Percentiles rank a stretch among this genome's conserved stretches.
These are phyloP conservation scores for Solanum corneliomulleri DNA, from an alignment of 257 asterid genomes.

Conservation along the genomic window DNA sequence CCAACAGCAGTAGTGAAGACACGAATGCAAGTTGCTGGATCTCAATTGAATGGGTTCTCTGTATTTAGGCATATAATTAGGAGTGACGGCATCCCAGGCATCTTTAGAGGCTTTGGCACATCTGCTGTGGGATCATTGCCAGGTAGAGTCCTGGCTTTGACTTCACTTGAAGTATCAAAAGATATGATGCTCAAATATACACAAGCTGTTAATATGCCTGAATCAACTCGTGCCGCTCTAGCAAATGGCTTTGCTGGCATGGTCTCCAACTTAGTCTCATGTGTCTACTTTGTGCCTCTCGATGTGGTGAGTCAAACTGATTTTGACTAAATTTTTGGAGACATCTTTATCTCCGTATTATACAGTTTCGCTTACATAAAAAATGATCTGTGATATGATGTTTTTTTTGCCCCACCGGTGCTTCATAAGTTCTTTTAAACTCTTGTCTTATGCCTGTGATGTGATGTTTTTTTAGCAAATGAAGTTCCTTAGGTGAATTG, in stretches of 20 bases:
- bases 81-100: slow-evolving; percentile 59
- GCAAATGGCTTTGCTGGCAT: slow-evolving; percentile 87
- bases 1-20: slow-evolving; percentile 93
- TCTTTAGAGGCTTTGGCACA: slow-evolving; percentile 84
- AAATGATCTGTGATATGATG: no score
- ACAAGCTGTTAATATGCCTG: slow-evolving; percentile 48
- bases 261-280: slow-evolving; percentile 74
- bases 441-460: no score
- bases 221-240: slow-evolving; percentile 65
- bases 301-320: slow-evolving; percentile 52
- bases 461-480: no score
- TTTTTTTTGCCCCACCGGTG: no score
- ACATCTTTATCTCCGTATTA: no score
- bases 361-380: no score
- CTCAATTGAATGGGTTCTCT: slow-evolving; percentile 46
- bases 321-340: no score
- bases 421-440: no score
- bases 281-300: slow-evolving; percentile 80
- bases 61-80: slow-evolving; percentile 48
- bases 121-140: slow-evolving; percentile 91
- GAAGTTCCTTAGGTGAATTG: no score
- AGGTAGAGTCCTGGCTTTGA: slow-evolving; percentile 81
- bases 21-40: slow-evolving; percentile 80
- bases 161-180: slow-evolving; percentile 81
- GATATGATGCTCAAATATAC: slow-evolving; percentile 61